Evolutionary conservation across 2,329 filamentous ascomycete species (phyloP), one percentile per base, ranked within the genome.

Genomic region (Aspergillus sp.): DNA sequence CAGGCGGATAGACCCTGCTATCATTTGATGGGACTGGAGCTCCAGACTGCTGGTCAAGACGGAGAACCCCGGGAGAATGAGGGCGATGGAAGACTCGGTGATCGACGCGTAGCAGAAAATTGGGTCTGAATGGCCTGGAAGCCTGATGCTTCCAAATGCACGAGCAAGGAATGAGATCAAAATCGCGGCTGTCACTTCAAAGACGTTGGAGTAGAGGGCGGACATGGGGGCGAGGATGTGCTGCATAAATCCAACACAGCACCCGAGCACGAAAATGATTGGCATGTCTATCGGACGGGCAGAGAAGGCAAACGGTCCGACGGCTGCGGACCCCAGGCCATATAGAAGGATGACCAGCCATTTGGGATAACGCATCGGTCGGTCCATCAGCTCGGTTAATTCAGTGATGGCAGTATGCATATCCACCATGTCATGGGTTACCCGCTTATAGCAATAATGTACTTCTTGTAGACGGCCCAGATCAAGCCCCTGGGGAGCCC

Each of bases 301-400:
- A 52, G 84, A 77, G 64, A 93, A 94, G 3, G 88, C 87, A 62
- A 93, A 93, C 0, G 89, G 89, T 0, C 87, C 88, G 1, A 93
- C 89, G 4, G 78, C 82, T 1, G 84, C 86, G 11, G 88, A 89
- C 3, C 89, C 89, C 2, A 91, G 70, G 0, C 89, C 89, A 57
- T 88, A 91, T 31, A 91, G 70, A 1, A 84, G 69, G 1, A 94
- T 82, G 10, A 79, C 66, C 4, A 76, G 57, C 77, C 77, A 81
- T 14, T 41, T 44, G 47, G 71, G 70, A 57, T 78, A 86, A 63
- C 85, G 84, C 43, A 77, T 73, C 53, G 79, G 78, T 9, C 78
- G 72, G n/a, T 73, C 70, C 60, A 83, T 81, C 48, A 88, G 89
- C 40, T 65, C 60, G n/a, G 72, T 69, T 2, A 77, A 64, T 3